phyloP scores from a whole-genome alignment of 148 eudicot species.

The Limonium bicolor region DNA sequence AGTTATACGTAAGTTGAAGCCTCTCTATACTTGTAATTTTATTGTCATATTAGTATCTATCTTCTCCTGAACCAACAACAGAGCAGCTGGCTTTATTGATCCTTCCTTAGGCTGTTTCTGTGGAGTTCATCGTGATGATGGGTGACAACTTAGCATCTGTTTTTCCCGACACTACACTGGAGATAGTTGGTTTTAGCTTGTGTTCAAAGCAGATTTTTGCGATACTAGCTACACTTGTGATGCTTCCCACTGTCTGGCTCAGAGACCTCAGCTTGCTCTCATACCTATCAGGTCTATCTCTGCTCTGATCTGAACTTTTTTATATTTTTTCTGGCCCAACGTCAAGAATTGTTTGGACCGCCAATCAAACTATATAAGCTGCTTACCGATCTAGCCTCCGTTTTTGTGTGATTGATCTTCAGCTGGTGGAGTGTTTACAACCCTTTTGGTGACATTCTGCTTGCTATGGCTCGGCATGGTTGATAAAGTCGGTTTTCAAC shows the following conservation, averaged over 20 bases:
- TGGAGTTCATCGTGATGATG: slow-evolving; percentile 6
- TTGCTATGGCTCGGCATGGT: slow-evolving; percentile 1
- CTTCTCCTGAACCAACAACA: too few relatives aligned
- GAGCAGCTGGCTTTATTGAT: neutral
- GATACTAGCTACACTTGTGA: neutral
- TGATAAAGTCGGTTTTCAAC: neutral
- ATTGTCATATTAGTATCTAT: too few relatives aligned
- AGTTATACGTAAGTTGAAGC: slow-evolving; percentile 1
- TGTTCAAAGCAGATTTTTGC: slow-evolving; percentile 1
- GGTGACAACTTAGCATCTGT: slow-evolving; percentile 1
- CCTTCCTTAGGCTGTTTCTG: slow-evolving; percentile 1
- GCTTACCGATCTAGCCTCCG: neutral
- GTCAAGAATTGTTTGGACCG: neutral
- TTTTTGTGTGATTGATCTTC: neutral
- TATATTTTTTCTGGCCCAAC: neutral
- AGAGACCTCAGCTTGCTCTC: slow-evolving; percentile 3
- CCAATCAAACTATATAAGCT: neutral
- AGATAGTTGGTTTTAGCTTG: neutral
- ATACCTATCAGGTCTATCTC: slow-evolving; percentile 1
- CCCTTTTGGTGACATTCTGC: neutral
- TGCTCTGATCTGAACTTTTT: neutral
- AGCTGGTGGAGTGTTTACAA: slow-evolving; percentile 5
- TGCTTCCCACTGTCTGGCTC: slow-evolving; percentile 6
- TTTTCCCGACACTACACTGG: neutral
- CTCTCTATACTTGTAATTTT: neutral